These are phyloP conservation scores for Barnettozyma siamensis DNA, from an alignment of 805 yeast species.

Conservation along the genomic window DNA sequence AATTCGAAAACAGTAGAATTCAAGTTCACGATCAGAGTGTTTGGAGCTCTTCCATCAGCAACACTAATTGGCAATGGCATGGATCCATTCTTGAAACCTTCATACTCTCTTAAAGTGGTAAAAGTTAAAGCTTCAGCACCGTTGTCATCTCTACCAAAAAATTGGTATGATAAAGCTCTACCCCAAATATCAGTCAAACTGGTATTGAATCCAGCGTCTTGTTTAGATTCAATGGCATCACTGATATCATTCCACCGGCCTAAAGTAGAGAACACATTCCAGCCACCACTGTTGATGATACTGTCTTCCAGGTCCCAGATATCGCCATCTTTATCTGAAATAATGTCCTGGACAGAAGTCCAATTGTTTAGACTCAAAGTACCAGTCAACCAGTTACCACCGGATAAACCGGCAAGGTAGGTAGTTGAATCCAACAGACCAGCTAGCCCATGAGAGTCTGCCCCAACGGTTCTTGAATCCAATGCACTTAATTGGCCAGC, in stretches of 20 bases:
- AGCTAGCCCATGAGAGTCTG: constrained; percentile 55
- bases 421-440: constrained; percentile 66
- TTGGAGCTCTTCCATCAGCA: constrained; percentile 60
- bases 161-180: constrained; percentile 64
- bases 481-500: constrained; percentile 78
- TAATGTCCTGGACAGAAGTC: constrained; percentile 60
- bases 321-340: constrained; percentile 29
- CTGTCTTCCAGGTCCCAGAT: constrained; percentile 67
- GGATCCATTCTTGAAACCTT: constrained; percentile 51
- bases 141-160: constrained; percentile 54
- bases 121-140: constrained; percentile 61
- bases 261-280: constrained; percentile 45
- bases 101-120: constrained; percentile 50
- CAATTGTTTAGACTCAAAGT: constrained; percentile 65
- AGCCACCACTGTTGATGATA: constrained; percentile 58
- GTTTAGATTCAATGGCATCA: constrained; percentile 47
- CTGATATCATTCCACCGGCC: constrained; percentile 48
- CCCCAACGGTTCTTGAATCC: constrained; percentile 59
- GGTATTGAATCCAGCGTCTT: constrained; percentile 58
- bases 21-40: constrained; percentile 43
- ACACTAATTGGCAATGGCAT: constrained; percentile 72
- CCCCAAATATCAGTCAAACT: constrained; percentile 78
- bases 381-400: constrained; percentile 78
- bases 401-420: constrained; percentile 72
- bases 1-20: constrained; percentile 67